A percentile compares a stretch with the other conserved stretches of the same genome.
phyloP scores from a whole-genome alignment of 257 asterid species.

The Lantana camara region DNA sequence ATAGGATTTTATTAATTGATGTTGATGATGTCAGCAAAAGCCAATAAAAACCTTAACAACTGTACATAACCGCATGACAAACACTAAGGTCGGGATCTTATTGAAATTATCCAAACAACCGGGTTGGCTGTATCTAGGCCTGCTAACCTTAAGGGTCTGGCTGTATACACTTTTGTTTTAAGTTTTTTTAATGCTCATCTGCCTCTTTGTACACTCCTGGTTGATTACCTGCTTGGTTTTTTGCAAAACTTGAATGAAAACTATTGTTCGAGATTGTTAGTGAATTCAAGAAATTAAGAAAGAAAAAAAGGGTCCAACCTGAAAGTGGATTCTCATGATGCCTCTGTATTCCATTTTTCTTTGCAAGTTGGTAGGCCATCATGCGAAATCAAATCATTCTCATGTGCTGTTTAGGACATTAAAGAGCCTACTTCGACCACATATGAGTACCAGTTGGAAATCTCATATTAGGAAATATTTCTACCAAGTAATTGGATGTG shows the following conservation, averaged over 20 bases:
- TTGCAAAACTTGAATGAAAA: background rate
- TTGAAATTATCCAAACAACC: no score
- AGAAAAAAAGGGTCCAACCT: background rate
- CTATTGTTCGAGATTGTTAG: background rate
- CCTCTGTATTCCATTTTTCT: background rate
- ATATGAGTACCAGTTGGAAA: background rate
- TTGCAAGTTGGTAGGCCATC: background rate
- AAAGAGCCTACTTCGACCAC: background rate
- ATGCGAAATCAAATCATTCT: background rate
- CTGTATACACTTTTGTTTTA: no score
- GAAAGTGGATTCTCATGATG: background rate
- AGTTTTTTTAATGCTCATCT: no score
- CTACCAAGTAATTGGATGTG: background rate
- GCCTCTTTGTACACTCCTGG: background rate
- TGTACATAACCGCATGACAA: no score
- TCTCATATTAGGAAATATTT: background rate
- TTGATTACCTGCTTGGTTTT: background rate
- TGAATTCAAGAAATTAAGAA: background rate
- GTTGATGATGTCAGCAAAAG: no score
- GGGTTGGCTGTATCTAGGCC: no score
- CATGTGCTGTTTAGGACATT: background rate
- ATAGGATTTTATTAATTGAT: no score
- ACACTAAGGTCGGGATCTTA: no score
- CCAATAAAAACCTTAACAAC: no score
- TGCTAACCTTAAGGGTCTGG: no score